These are phyloP conservation scores for Paracoccidioides brasiliensis DNA, from an alignment of 2,329 filamentous ascomycete genomes.

Conservation along the genomic window DNA sequence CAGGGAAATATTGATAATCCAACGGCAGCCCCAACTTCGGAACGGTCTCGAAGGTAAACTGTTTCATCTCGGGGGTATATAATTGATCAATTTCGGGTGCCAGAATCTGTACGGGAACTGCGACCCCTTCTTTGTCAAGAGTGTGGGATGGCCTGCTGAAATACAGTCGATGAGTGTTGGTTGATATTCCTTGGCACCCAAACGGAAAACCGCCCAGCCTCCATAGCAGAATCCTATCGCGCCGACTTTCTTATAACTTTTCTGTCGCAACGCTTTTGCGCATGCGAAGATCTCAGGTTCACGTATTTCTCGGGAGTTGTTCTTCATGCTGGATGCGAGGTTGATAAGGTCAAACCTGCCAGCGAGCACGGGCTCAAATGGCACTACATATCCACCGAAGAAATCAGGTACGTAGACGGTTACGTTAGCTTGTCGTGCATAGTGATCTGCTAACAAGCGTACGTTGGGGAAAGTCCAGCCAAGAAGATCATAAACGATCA, in stretches of 20 bases:
- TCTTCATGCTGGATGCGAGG: not conserved
- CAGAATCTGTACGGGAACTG: conserved; percentile 40
- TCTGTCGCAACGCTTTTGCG: conserved; percentile 23
- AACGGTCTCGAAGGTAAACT: conserved; percentile 28
- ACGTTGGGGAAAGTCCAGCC: conserved; percentile 36
- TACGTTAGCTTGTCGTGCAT: conserved; percentile 31
- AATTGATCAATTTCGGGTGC: conserved; percentile 37
- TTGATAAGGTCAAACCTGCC: not conserved
- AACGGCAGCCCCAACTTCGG: conserved; percentile 29
- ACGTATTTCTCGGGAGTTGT: conserved; percentile 21
- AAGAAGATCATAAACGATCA: conserved; percentile 30
- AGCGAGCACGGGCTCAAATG: not conserved
- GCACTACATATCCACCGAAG: not conserved
- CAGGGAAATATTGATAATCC: conserved; percentile 41
- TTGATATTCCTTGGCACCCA: conserved; percentile 30
- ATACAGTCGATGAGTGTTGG: conserved; percentile 35
- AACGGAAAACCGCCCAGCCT: conserved; percentile 38
- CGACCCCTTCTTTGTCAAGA: conserved; percentile 31
- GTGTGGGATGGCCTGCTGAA: conserved; percentile 33
- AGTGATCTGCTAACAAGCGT: conserved; percentile 37
- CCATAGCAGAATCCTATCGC: conserved; percentile 41
- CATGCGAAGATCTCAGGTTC: conserved; percentile 26
- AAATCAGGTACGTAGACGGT: conserved; percentile 35
- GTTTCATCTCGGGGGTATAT: conserved; percentile 37
- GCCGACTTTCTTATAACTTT: conserved; percentile 22